Conservation (phyloP, 2,329 filamentous ascomycete genomes). For the Talaromyces sp. region DNA sequence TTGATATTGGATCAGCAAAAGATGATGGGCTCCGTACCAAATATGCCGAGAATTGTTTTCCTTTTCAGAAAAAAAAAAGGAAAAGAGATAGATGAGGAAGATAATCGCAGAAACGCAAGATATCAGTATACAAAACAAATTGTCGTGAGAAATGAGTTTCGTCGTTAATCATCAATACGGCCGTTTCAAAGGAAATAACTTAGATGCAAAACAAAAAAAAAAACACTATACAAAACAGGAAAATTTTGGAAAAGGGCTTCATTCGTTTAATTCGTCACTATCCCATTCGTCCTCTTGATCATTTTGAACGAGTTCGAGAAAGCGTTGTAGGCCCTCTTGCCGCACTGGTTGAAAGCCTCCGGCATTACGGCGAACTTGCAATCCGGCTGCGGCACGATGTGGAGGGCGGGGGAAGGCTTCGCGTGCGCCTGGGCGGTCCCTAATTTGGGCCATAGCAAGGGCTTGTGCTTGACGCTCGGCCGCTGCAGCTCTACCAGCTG, state of each 20-base stretch:
- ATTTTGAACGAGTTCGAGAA: constrained; percentile 46
- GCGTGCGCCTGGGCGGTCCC: constrained; percentile 20
- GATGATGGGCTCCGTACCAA: background rate
- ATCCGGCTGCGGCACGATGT: constrained; percentile 7
- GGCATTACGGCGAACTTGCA: constrained; percentile 9
- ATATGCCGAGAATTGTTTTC: background rate
- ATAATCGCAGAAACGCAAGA: background rate
- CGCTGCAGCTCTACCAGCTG: constrained; percentile 30
- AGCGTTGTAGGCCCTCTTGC: constrained; percentile 42
- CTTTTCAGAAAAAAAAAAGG: background rate
- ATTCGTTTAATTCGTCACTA: constrained; percentile 50
- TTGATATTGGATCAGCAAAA: background rate
- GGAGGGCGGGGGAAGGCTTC: constrained; percentile 13
- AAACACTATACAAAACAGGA: background rate
- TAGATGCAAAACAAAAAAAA: background rate
- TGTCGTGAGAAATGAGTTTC: background rate
- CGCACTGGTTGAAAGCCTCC: constrained; percentile 13
- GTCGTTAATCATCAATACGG: constrained; percentile 1
- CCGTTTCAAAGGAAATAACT: background rate
- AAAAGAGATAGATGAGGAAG: background rate
- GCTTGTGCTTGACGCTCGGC: constrained; percentile 34
- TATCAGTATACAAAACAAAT: background rate
- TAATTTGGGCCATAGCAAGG: constrained; percentile 32
- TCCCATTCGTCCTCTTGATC: constrained; percentile 56
- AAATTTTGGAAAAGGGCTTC: background rate